These are phyloP conservation scores for Xerocomus amazonicus DNA, from an alignment of 1,284 basidiomycete species.

Conservation along the genomic window DNA sequence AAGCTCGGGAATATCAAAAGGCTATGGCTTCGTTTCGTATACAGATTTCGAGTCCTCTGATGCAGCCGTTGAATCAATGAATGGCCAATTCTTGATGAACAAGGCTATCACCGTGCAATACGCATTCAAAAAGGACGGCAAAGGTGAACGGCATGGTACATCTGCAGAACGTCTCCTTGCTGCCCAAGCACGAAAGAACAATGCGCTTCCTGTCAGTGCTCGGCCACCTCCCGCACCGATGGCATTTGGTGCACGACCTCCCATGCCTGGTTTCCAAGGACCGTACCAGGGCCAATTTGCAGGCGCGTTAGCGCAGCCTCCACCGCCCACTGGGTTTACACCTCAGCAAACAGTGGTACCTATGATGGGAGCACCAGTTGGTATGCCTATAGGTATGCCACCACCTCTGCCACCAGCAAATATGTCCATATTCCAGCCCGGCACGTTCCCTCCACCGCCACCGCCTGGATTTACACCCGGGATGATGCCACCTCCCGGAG, in stretches of 20 bases:
- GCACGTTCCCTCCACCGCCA: constrained; percentile 31
- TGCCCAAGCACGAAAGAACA: constrained; percentile 93
- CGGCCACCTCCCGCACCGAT: constrained; percentile 68
- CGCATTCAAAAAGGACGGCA: constrained; percentile 98
- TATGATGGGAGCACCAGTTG: constrained; percentile 36
- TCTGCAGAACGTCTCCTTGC: constrained; percentile 93
- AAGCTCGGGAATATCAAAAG: constrained; percentile 81
- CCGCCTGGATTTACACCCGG: constrained; percentile 32
- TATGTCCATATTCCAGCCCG: constrained; percentile 34
- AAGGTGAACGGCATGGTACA: constrained; percentile 96
- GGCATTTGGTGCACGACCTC: constrained; percentile 59
- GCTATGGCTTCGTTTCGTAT: constrained; percentile 95
- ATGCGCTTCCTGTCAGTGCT: constrained; percentile 72
- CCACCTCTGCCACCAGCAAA: constrained; percentile 30
- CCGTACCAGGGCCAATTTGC: constrained; percentile 88
- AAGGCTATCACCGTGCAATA: constrained; percentile 96
- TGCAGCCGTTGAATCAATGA: constrained; percentile 95
- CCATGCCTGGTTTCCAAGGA: constrained; percentile 62
- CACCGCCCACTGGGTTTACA: constrained; percentile 66
- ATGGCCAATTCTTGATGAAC: constrained; percentile 96
- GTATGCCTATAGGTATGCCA: constrained; percentile 44
- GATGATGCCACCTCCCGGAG: constrained; percentile 31
- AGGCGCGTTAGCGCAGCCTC: constrained; percentile 70
- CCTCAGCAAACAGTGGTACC: constrained; percentile 61
- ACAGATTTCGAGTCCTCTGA: constrained; percentile 98